Evolutionary conservation across 129 eudicot genomes (phyloP).

Genomic region (Rutidosis leptorrhynchoides): DNA sequence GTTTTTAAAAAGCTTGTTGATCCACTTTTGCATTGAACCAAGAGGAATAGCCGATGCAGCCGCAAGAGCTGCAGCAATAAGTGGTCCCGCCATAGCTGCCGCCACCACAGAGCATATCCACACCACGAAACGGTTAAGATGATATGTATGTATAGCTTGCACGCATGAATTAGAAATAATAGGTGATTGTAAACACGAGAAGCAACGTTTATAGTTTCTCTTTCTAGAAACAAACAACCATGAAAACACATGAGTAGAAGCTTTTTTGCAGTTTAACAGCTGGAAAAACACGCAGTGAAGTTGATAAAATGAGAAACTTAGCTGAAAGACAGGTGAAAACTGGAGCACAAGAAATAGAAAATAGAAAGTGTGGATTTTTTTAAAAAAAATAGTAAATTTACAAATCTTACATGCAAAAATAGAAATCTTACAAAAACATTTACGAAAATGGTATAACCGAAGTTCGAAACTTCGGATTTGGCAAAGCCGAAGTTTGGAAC

Average conservation of each 20-base stretch:
- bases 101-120: constrained; percentile 89
- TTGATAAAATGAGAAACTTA: constrained; percentile 29
- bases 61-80: constrained; percentile 77
- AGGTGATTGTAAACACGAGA: constrained; percentile 24
- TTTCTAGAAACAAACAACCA: constrained; percentile 29
- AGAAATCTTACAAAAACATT: too few relatives aligned
- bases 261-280: neutral
- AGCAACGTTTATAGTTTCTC: constrained; percentile 32
- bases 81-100: constrained; percentile 84
- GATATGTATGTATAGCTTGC: constrained; percentile 31
- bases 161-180: constrained; percentile 28
- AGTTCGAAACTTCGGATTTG: too few relatives aligned
- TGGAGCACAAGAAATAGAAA: neutral
- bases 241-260: neutral
- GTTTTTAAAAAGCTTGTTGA: constrained; percentile 63
- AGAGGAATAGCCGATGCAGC: constrained; percentile 72
- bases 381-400: too few relatives aligned
- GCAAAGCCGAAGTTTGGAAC: too few relatives aligned
- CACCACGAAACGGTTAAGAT: constrained; percentile 47
- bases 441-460: too few relatives aligned
- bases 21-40: constrained; percentile 95
- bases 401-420: too few relatives aligned
- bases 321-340: constrained; percentile 19
- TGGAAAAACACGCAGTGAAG: constrained; percentile 22
- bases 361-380: too few relatives aligned